Conservation (phyloP, 75 land plant species). For the Adiantum capillusveneris region DNA sequence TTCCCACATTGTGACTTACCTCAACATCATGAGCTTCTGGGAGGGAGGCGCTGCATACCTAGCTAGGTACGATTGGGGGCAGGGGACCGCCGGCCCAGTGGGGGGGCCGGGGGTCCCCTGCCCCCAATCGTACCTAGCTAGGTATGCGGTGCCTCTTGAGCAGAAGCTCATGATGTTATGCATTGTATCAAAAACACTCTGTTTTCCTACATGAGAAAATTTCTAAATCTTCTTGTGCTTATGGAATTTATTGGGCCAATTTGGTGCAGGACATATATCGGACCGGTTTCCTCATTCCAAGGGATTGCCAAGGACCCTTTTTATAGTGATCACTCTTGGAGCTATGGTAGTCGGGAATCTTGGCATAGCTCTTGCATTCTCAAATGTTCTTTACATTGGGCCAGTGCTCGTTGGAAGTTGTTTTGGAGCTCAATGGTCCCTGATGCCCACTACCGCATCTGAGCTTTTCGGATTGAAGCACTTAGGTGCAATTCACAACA, state of each 20-base stretch:
- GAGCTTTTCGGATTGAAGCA: slow-evolving; percentile 77
- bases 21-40: too few species aligned
- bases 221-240: slow-evolving; percentile 86
- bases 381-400: slow-evolving; percentile 66
- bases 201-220: too few species aligned
- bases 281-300: slow-evolving; percentile 44
- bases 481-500: slow-evolving; percentile 86
- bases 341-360: slow-evolving; percentile 65
- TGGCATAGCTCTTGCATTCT: slow-evolving; percentile 57
- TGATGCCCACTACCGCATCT: slow-evolving; percentile 85
- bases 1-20: too few species aligned
- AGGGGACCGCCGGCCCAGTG: too few species aligned
- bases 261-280: slow-evolving; percentile 73
- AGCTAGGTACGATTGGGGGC: too few species aligned
- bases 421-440: slow-evolving; percentile 87
- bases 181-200: too few species aligned
- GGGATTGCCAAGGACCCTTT: slow-evolving; percentile 57
- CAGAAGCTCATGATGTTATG: too few species aligned
- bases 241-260: slow-evolving; percentile 88
- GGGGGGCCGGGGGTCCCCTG: too few species aligned
- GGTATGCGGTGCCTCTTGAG: too few species aligned
- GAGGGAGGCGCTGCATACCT: too few species aligned
- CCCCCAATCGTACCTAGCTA: too few species aligned
- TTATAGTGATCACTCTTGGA: slow-evolving; percentile 49
- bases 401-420: slow-evolving; percentile 65